A percentile compares a stretch with the other conserved stretches of the same genome.
phyloP scores from a whole-genome alignment of 441 rosid genomes.

The Hypseocharis bilobata region DNA sequence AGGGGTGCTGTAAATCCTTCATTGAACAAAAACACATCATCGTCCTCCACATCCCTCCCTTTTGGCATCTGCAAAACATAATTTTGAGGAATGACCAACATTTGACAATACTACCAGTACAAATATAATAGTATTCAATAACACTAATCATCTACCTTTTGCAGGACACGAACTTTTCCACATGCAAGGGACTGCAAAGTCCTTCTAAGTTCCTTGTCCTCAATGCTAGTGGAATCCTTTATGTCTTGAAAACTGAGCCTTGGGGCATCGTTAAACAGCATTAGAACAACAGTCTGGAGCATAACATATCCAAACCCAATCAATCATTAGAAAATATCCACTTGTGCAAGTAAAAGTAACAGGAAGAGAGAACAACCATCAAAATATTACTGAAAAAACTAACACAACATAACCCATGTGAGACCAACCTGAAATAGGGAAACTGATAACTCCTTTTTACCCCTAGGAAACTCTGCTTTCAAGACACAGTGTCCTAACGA shows the following conservation, averaged over 20 bases:
- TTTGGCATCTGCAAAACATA: slow-evolving; percentile 56
- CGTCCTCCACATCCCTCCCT: slow-evolving; percentile 90
- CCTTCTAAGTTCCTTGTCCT: slow-evolving; percentile 90
- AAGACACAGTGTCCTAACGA: slow-evolving; percentile 92
- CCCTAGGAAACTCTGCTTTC: slow-evolving; percentile 83
- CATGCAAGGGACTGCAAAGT: slow-evolving; percentile 98
- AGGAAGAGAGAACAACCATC: slow-evolving; percentile 10
- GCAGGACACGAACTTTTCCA: slow-evolving; percentile 89
- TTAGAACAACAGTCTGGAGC: slow-evolving; percentile 80
- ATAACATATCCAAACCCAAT: slow-evolving; percentile 13
- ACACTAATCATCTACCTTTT: slow-evolving; percentile 45
- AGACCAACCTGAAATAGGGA: slow-evolving; percentile 85
- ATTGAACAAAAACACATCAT: slow-evolving; percentile 77
- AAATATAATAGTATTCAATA: neutral
- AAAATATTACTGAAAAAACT: neutral
- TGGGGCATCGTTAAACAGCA: slow-evolving; percentile 92
- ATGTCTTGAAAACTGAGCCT: slow-evolving; percentile 87
- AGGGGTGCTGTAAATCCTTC: slow-evolving; percentile 73
- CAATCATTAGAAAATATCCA: slow-evolving; percentile 21
- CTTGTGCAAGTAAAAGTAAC: neutral
- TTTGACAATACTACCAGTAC: slow-evolving; percentile 2
- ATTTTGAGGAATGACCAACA: slow-evolving; percentile 3
- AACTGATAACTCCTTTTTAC: slow-evolving; percentile 92
- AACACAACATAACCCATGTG: too few relatives aligned
- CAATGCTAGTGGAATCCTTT: slow-evolving; percentile 89